phyloP scores from a whole-genome alignment of 164 flowering plant species.

The Tinospora cordifolia region DNA sequence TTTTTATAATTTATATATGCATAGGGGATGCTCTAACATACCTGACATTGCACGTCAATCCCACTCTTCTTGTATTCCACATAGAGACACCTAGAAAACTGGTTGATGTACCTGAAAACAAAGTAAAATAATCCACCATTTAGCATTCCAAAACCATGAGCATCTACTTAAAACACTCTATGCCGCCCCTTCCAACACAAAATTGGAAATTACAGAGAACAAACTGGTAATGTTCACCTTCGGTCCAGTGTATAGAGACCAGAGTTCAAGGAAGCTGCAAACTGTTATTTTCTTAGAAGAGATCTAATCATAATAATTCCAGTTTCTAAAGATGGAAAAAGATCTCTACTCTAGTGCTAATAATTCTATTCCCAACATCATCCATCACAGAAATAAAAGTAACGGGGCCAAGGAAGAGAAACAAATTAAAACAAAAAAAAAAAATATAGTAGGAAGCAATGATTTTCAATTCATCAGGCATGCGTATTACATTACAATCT shows the following conservation, averaged over 20 bases:
- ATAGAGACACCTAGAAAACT: constrained; percentile 46
- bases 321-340: background rate
- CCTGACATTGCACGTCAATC: constrained; percentile 79
- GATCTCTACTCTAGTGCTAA: background rate
- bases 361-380: background rate
- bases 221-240: background rate
- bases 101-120: constrained; percentile 44
- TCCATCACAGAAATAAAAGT: background rate
- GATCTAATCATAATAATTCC: background rate
- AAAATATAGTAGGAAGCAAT: no score
- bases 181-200: background rate
- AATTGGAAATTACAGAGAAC: background rate
- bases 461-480: no score
- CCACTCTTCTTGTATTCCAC: constrained; percentile 57
- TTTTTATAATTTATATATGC: no score
- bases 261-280: no score
- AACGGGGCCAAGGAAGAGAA: no score
- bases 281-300: background rate
- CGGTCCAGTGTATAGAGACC: background rate
- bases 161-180: background rate
- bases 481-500: no score
- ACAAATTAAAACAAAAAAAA: no score
- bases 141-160: background rate
- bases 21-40: constrained; percentile 18
- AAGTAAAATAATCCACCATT: background rate